Conservation (phyloP, 164 flowering plant genomes). For the Vitis cinerea region DNA sequence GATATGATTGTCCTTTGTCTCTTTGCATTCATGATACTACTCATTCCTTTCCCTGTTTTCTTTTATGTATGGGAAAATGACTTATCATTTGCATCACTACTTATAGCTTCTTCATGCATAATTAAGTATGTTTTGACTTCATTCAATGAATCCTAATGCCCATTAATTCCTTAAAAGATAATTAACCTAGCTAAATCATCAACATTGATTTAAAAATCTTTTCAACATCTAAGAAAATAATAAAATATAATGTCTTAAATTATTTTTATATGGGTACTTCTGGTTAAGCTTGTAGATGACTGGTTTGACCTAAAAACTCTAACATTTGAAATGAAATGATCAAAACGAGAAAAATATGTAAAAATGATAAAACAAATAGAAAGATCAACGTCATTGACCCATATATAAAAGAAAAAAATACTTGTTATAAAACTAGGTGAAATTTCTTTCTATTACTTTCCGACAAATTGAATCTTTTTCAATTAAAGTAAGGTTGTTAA, state of each 20-base stretch:
- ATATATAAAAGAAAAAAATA: constrained; percentile 3
- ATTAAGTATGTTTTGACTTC: constrained; percentile 18
- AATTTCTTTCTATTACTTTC: constrained; percentile 5
- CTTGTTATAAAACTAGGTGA: constrained; percentile 7
- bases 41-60: constrained; percentile 17
- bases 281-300: too few species aligned
- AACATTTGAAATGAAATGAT: neutral
- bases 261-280: too few species aligned
- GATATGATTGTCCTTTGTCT: constrained; percentile 38
- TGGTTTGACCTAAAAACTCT: too few species aligned
- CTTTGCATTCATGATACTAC: constrained; percentile 37
- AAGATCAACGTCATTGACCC: neutral
- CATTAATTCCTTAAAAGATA: neutral
- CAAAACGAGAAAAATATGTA: neutral
- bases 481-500: constrained; percentile 8
- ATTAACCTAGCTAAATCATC: too few species aligned
- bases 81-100: constrained; percentile 34
- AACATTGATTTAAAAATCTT: too few species aligned
- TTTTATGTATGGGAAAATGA: constrained; percentile 16
- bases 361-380: neutral
- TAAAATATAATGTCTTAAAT: too few species aligned
- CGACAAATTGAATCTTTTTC: constrained; percentile 35
- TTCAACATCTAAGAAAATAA: too few species aligned
- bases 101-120: constrained; percentile 16
- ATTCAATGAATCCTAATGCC: neutral